Base-by-base conservation (phyloP, 2,329 filamentous ascomycete species). In the Hymenoscyphus scutula region DNA sequence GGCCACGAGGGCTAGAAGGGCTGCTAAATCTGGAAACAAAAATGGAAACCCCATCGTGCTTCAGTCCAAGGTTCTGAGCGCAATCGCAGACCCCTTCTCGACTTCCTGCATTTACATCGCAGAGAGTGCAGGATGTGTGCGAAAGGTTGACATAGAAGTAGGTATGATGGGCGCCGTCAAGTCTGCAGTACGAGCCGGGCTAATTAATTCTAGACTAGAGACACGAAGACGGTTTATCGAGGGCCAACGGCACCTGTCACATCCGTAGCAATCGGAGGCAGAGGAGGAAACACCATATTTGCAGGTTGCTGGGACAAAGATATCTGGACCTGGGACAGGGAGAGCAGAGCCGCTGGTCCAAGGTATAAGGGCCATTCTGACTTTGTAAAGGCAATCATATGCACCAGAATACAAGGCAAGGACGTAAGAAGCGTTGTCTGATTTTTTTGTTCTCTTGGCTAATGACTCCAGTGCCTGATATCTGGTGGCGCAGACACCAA, bases 221-320 rank as follows among this genome's bases (percentile, higher is more conserved):
- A 79, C 61, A 74, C 75, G 25, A 79, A 75, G 59, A 73, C 78
- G 15, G 76, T 81, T 3, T 96, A 90, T 73, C 84, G 84, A 72
- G 92, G 92, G 1, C 91, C 93, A 19, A 84, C 83, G 54, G 89
- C 91, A 3, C 95, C 95, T 1, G 80, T 97, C 10, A 94, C 91
- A 10, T 90, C 89, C 68, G 77, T 96, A 30, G 86, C 89, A 17
- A 80, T 91, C 38, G 87, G 84, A 53, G 83, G 86, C 15, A 74
- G 79, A 3, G 78, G 78, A 29, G 81, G 80, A 64, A 76, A 75
- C 58, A 89, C 82, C 1, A 73, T 97, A 11, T 97, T 92, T 75
- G 92, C 92, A 27, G 94, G 93, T 37, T 95, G 89, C 63, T 99
- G 95, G 95, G 94, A 99, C 77, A 97, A 96, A 78, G 83, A 86